A percentile compares a stretch with the other conserved stretches of the same genome.
Evolutionary conservation across 306 rosid species (phyloP).

Genomic region (Quercus glauca): DNA sequence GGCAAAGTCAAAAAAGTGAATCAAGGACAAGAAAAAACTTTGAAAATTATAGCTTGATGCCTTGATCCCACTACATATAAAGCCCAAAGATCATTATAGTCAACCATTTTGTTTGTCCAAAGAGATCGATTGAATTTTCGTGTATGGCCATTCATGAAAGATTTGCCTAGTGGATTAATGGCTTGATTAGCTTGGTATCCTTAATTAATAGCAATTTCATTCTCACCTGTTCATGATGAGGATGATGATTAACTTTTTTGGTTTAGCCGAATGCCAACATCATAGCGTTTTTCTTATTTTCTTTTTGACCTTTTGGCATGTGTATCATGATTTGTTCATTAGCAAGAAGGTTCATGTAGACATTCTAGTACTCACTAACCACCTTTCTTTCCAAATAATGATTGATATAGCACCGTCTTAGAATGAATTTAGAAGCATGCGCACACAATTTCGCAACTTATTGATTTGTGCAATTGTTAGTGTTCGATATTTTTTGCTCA

Average conservation of each 20-base stretch:
- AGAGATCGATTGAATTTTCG: background rate
- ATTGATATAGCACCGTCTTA: no score
- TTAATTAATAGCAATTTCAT: background rate
- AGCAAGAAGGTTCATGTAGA: background rate
- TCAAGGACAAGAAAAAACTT: no score
- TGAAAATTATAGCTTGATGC: no score
- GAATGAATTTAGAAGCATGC: no score
- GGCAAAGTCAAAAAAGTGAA: no score
- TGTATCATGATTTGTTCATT: background rate
- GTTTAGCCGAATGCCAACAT: background rate
- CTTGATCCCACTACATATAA: no score
- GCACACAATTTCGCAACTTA: fast-evolving
- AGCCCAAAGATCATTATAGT: background rate
- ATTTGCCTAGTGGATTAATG: background rate
- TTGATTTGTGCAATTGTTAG: no score
- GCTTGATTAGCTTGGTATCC: background rate
- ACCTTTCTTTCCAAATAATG: no score
- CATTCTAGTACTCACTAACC: no score
- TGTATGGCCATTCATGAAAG: background rate
- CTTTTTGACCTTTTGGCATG: background rate
- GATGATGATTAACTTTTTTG: background rate
- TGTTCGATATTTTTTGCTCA: no score
- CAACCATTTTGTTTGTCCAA: background rate
- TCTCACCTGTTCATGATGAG: background rate
- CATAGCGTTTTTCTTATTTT: background rate